Evolutionary conservation across 208 protist species (phyloP).

Genomic region (Leishmania gerbilli): DNA sequence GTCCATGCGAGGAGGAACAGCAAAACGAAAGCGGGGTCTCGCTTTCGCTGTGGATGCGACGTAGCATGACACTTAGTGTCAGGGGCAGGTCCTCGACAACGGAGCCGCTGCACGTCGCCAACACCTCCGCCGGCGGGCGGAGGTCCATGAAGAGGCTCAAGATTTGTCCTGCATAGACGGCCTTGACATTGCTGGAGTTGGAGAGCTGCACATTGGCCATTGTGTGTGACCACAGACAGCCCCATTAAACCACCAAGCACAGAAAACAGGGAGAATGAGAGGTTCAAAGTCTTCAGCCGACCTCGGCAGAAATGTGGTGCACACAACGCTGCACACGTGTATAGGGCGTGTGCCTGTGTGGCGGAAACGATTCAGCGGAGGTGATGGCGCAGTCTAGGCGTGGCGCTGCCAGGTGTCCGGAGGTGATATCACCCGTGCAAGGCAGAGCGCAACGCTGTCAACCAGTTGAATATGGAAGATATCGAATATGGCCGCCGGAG

Average conservation of each 20-base stretch:
- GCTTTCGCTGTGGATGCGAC: background rate
- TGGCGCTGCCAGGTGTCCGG: background rate
- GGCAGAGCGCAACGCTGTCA: background rate
- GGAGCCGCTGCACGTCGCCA: constrained; percentile 19
- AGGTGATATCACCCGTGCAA: background rate
- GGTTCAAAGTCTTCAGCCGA: background rate
- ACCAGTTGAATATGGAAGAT: background rate
- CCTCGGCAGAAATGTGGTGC: background rate
- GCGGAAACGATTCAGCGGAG: background rate
- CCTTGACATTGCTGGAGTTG: constrained; percentile 25
- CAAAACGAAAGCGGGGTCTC: background rate
- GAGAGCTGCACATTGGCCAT: background rate
- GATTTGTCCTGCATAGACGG: constrained; percentile 21
- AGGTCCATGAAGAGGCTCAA: constrained; percentile 31
- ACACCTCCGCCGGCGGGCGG: background rate
- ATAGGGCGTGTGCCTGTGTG: background rate
- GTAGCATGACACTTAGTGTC: constrained; percentile 13
- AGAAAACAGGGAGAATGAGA: background rate
- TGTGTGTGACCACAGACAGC: too few species aligned
- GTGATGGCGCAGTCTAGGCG: background rate
- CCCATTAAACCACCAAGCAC: background rate
- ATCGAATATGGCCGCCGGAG: background rate
- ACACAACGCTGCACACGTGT: background rate
- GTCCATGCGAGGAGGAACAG: background rate
- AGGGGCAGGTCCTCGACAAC: constrained; percentile 19